A percentile compares a stretch with the other conserved stretches of the same genome.
These are phyloP conservation scores for Triticum aestivum DNA, from an alignment of 176 grass and related monocot genomes.

Conservation along the genomic window IWGSC_CS_RefSeq_v2.1 NC_057798.1:395221143-395221642, in stretches of 20 bases:
- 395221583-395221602: constrained; percentile 86
- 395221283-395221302: neutral
- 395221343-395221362: neutral
- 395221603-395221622: constrained; percentile 88
- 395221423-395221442: neutral
- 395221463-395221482: neutral
- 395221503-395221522: constrained; percentile 59
- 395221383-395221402: neutral
- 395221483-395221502: constrained; percentile 36
- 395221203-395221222: constrained; percentile 19
- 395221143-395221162: neutral
- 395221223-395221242: neutral
- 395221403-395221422: neutral
- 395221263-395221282: neutral
- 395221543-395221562: constrained; percentile 75
- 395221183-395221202: constrained; percentile 27
- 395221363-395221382: neutral
- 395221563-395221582: constrained; percentile 80
- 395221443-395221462: constrained; percentile 28
- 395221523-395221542: constrained; percentile 87
- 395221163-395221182: neutral
- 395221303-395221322: too few species aligned
- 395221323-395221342: too few species aligned
- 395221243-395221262: neutral
- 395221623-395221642: constrained; percentile 31